phyloP scores from a whole-genome alignment of 2,329 filamentous ascomycete genomes.

The Epichloe brachyelytri region DNA sequence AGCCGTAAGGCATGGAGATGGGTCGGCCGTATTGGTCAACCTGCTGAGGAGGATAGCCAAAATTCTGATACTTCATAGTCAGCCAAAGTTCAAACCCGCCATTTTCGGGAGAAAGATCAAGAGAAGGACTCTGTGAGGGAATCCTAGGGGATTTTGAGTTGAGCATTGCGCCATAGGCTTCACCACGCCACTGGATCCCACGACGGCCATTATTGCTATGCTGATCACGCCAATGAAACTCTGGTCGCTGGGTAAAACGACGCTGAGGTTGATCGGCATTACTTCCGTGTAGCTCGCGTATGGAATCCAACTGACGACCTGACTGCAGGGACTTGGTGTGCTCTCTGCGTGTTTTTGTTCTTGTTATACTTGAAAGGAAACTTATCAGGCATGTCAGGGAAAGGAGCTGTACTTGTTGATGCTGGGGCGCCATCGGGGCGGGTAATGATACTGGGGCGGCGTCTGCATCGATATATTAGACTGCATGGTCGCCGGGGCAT shows the following conservation, averaged over 20 bases:
- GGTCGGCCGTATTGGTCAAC: constrained; percentile 27
- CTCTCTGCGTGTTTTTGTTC: constrained; percentile 33
- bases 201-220: constrained; percentile 11
- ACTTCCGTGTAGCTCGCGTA: constrained; percentile 20
- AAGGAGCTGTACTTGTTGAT: constrained; percentile 46
- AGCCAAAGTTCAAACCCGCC: constrained; percentile 63
- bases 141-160: neutral
- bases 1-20: constrained; percentile 28
- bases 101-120: constrained; percentile 56
- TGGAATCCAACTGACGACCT: constrained; percentile 24
- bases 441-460: constrained; percentile 49
- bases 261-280: constrained; percentile 25
- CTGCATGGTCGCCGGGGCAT: constrained; percentile 47
- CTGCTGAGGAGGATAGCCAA: constrained; percentile 36
- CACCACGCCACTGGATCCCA: constrained; percentile 10
- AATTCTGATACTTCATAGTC: constrained; percentile 55
- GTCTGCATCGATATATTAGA: constrained; percentile 50
- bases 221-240: constrained; percentile 19
- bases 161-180: constrained; percentile 2
- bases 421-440: constrained; percentile 44
- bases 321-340: constrained; percentile 31
- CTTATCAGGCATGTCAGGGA: constrained; percentile 21
- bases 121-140: constrained; percentile 13
- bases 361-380: constrained; percentile 29
- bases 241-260: constrained; percentile 33